These are phyloP conservation scores for Trapa bicornis DNA, from an alignment of 345 rosid species.

Conservation along the genomic window DNA sequence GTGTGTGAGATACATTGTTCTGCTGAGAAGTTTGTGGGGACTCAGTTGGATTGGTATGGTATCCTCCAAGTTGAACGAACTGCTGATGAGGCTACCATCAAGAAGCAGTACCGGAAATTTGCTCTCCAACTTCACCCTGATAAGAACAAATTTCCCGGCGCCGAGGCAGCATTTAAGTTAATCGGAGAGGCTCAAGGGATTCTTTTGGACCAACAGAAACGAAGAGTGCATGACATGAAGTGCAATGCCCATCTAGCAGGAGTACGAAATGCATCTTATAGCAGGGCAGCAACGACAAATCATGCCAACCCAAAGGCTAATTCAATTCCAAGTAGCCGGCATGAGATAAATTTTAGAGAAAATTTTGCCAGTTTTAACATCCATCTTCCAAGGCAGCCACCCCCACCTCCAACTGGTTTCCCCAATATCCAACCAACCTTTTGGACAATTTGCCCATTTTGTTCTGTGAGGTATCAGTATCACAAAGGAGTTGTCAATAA, in stretches of 20 bases:
- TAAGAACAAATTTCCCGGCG: constrained; percentile 82
- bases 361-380: constrained; percentile 21
- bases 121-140: constrained; percentile 90
- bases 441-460: constrained; percentile 67
- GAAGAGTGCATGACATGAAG: constrained; percentile 50
- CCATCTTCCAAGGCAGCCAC: constrained; percentile 20
- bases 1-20: constrained; percentile 87
- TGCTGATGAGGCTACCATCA: constrained; percentile 56
- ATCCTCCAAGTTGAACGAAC: constrained; percentile 55
- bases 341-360: constrained; percentile 13
- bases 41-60: constrained; percentile 80
- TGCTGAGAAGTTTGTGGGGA: constrained; percentile 39
- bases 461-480: constrained; percentile 38
- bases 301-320: constrained; percentile 26
- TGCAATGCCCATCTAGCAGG: constrained; percentile 14
- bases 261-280: constrained; percentile 3
- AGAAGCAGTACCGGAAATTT: constrained; percentile 74
- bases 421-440: constrained; percentile 27
- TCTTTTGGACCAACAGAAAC: constrained; percentile 50
- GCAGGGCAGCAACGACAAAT: constrained; percentile 22
- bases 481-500: constrained; percentile 22
- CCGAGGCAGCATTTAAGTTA: constrained; percentile 82
- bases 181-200: constrained; percentile 78
- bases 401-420: constrained; percentile 25
- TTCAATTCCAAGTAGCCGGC: constrained; percentile 16